Conservation (phyloP, 441 rosid genomes). For the Pelargonium myrrhifolium region DNA sequence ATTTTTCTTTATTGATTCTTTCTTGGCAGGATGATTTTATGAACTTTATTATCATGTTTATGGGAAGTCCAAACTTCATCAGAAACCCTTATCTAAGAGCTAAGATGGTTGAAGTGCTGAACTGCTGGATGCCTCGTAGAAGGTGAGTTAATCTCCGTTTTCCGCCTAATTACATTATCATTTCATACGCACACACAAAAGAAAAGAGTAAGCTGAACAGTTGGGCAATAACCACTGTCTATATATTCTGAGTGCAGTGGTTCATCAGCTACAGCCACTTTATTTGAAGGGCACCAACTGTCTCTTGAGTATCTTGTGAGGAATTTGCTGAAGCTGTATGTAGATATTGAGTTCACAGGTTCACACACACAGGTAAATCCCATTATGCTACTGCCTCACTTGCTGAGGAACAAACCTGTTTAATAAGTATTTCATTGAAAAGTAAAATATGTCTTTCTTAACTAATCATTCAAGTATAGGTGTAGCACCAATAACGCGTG, state of each 20-base stretch:
- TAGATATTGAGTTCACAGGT: slow-evolving; percentile 98
- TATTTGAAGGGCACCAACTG: slow-evolving; percentile 90
- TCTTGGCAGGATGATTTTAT: slow-evolving; percentile 85
- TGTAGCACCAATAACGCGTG: no score
- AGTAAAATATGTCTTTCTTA: no score
- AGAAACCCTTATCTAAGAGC: slow-evolving; percentile 96
- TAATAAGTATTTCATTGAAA: no score
- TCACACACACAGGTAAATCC: slow-evolving; percentile 90
- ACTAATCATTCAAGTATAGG: no score
- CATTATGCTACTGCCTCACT: slow-evolving; percentile 4
- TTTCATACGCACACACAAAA: background rate
- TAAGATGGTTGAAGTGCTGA: slow-evolving; percentile 98
- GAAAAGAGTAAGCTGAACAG: background rate
- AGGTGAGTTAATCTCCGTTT: slow-evolving; percentile 36
- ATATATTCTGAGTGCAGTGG: slow-evolving; percentile 47
- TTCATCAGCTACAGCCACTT: slow-evolving; percentile 69
- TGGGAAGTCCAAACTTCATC: slow-evolving; percentile 81
- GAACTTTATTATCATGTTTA: slow-evolving; percentile 98
- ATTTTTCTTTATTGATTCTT: slow-evolving; percentile 11
- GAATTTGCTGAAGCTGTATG: slow-evolving; percentile 94
- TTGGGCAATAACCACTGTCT: slow-evolving; percentile 10
- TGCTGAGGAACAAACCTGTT: slow-evolving; percentile 11
- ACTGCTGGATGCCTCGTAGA: slow-evolving; percentile 96
- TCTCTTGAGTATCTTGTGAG: slow-evolving; percentile 92
- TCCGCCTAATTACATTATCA: background rate